Evolutionary conservation across 495 filamentous ascomycete genomes (phyloP).

Genomic region (Aspergillus leporis): DNA sequence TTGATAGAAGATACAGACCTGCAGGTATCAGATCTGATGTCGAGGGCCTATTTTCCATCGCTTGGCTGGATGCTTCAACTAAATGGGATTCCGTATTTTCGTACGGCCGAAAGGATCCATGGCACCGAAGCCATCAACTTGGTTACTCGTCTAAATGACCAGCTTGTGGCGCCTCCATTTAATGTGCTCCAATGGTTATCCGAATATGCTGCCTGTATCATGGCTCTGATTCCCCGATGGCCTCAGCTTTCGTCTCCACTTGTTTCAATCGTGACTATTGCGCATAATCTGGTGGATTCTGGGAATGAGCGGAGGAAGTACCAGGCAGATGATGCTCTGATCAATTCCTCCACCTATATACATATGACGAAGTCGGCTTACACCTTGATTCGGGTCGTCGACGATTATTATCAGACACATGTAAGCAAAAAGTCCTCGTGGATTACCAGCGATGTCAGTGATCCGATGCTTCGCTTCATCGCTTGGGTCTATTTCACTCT

Average conservation of each 20-base stretch:
- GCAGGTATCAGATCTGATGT: constrained; percentile 27
- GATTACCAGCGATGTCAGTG: constrained; percentile 39
- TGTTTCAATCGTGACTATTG: constrained; percentile 21
- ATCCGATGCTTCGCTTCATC: constrained; percentile 31
- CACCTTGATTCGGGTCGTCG: constrained; percentile 28
- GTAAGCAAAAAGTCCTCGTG: constrained; percentile 43
- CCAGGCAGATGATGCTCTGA: constrained; percentile 18
- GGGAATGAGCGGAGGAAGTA: constrained; percentile 23
- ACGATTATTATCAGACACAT: constrained; percentile 36
- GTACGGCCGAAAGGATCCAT: constrained; percentile 26
- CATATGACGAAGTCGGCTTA: constrained; percentile 27
- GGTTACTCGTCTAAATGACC: constrained; percentile 30
- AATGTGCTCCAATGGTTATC: constrained; percentile 24
- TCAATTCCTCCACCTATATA: constrained; percentile 18
- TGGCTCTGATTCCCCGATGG: constrained; percentile 26
- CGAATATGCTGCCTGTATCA: constrained; percentile 27
- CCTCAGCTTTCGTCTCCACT: constrained; percentile 27
- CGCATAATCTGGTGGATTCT: constrained; percentile 26
- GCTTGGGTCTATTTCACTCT: constrained; percentile 27
- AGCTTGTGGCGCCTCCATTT: constrained; percentile 27
- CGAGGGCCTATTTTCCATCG: constrained; percentile 29
- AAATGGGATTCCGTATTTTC: constrained; percentile 34
- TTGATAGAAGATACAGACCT: constrained; percentile 28
- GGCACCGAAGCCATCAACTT: constrained; percentile 24
- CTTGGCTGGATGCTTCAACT: constrained; percentile 35